Base-by-base conservation (phyloP, 192 early-diverging fungal genomes). In the Coemansia sp. region DNA sequence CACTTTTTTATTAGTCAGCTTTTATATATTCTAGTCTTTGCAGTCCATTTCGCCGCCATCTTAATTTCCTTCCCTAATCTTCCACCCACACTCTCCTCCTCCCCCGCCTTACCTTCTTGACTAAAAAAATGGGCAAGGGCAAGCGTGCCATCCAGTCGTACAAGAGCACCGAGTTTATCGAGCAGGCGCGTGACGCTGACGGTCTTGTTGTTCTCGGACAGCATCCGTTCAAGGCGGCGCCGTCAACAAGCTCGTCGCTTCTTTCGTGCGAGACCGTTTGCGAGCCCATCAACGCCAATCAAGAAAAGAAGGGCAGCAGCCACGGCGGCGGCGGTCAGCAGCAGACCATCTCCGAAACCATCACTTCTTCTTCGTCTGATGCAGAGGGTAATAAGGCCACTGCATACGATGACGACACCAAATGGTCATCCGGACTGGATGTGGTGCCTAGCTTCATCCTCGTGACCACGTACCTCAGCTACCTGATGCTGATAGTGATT, bases 381-480 rank as follows among this genome's bases (percentile, higher is more conserved):
- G 30, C 30, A 30, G 30, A 30, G 30, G 30, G 30, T 30, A 30
- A 30, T 30, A 30, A 30, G 1, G 5, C 39, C 1, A 6, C 39
- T 41, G 39, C 39, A 41, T 8, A 41, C 5, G 35, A 38, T 21
- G 41, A 33, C 5, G 62, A 15, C 20, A 24, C 15, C 0, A 26
- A 34, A 53, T 6, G 21, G 30, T 26, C 38, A 30, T 46, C 52
- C 0, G 75, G 73, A 64, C 72, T 84, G 11, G 72, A 75, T 44
- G 45, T 66, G 14, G 90, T 94, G 57, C 95, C 95, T 18, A 83
- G 91, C 52, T 87, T 89, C 59, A 89, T 91, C 56, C 88, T 97
- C 62, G 87, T 97, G 56, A 93, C 95, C 10, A 99, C 97, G 63
- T 99, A 99, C 77, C 86, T 99, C 44, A 92, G 89, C 61, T 99